Base-by-base conservation (phyloP, 2,329 filamentous ascomycete species). In the Aureobasidium sp. region DNA sequence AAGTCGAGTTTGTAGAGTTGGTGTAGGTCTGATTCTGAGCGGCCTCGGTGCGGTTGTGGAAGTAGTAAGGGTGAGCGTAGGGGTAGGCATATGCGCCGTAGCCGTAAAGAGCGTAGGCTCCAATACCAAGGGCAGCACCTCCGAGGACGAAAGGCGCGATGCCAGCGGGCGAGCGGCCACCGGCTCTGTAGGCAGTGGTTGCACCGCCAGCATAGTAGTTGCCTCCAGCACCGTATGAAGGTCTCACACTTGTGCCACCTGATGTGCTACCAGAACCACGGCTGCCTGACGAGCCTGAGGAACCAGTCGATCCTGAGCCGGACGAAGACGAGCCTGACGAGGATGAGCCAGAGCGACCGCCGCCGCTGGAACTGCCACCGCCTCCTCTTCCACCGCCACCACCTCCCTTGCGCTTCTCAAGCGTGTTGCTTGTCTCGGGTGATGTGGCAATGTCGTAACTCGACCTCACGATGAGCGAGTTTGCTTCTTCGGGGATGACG, bases 141-240 rank as follows among this genome's bases (percentile, higher is more conserved):
- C 87, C 74, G 27, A 84, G 71, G 52, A 85, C 72, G 16, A 84
- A 78, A 0, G 77, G 74, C 32, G 84, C 71, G 41, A 88, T 79
- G 3, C 81, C 79, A 3, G 78, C 72, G 0, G 78, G 80, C 1
- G 79, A 78, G 13, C 62, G 63, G 21, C 52, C n/a, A 7, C 86
- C 87, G 2, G 87, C 66, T 2, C 67, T 64, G 73, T 89, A 93
- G 2, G 89, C 87, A 0, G 71, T 69, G 3, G 76, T 63, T 0
- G 85, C 81, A 53, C 89, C 89, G 53, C 87, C 87, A 41, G 82
- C 81, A 69, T 91, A 91, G 72, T 81, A 89, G 57, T 70, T 68
- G 8, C 86, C 86, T 41, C 85, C 84, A 48, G 83, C 82, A 44
- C 84, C 86, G 68, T 81, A 90, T 0, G 69, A 64, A 3, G 83